A percentile compares a stretch with the other conserved stretches of the same genome.
These are phyloP conservation scores for Wickerhamiella brachini DNA, from an alignment of 805 yeast species.

Conservation along the genomic window DNA sequence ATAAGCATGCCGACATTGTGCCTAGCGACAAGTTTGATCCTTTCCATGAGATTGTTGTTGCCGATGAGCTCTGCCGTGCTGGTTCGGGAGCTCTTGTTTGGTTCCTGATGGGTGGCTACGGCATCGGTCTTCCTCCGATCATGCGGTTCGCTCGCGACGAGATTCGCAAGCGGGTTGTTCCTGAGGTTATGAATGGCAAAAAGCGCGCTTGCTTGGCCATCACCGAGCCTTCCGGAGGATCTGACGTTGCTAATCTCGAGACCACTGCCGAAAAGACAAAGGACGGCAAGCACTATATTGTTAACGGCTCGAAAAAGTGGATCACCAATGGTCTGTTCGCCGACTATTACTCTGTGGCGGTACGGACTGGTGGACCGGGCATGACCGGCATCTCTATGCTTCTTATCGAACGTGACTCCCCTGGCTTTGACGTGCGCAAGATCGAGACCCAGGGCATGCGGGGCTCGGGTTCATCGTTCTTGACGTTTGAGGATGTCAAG, in stretches of 20 bases:
- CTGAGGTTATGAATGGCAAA: conserved; percentile 26
- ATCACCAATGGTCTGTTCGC: conserved; percentile 33
- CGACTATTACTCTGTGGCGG: conserved; percentile 32
- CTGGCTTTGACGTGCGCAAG: conserved; percentile 27
- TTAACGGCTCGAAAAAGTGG: conserved; percentile 33
- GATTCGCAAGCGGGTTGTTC: conserved; percentile 25
- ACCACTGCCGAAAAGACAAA: conserved; percentile 28
- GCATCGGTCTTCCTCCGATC: conserved; percentile 31
- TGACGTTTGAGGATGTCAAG: conserved; percentile 33
- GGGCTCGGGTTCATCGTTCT: conserved; percentile 29
- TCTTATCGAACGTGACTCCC: conserved; percentile 27
- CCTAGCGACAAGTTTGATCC: conserved; percentile 26
- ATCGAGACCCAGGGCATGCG: conserved; percentile 31
- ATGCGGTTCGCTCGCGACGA: conserved; percentile 23
- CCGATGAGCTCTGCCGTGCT: conserved; percentile 28
- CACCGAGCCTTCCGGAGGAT: conserved; percentile 33
- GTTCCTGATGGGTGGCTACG: conserved; percentile 30
- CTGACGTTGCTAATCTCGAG: conserved; percentile 31
- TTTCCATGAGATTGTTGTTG: conserved; percentile 26
- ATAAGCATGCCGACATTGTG: conserved; percentile 18
- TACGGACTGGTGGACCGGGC: conserved; percentile 31
- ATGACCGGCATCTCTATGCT: conserved; percentile 31
- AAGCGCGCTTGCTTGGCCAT: conserved; percentile 31
- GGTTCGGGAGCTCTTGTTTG: conserved; percentile 32
- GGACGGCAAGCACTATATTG: conserved; percentile 31